These are phyloP conservation scores for Sanghuangporus baumii DNA, from an alignment of 1,284 basidiomycete genomes.

Conservation along the genomic window DNA sequence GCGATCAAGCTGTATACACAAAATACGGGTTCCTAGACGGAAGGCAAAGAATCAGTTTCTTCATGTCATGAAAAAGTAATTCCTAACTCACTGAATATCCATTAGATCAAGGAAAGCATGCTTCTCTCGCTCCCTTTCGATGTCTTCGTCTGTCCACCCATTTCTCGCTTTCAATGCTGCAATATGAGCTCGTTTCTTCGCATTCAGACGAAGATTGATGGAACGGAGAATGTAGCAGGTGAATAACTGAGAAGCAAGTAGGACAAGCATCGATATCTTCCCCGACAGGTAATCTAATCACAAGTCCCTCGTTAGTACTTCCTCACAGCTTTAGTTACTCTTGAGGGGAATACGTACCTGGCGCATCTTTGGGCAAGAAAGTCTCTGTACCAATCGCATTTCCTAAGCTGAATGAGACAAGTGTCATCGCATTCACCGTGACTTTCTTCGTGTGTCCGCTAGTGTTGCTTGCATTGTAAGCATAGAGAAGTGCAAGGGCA, in stretches of 20 bases:
- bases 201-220: constrained; percentile 51
- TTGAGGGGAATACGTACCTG: constrained; percentile 34
- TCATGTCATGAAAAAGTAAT: not conserved
- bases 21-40: constrained; percentile 34
- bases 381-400: constrained; percentile 61
- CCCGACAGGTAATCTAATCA: constrained; percentile 33
- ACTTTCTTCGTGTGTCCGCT: constrained; percentile 65
- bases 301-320: not conserved
- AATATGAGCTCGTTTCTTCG: constrained; percentile 39
- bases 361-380: constrained; percentile 58
- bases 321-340: not conserved
- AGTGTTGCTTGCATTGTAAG: constrained; percentile 63
- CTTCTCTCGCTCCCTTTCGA: constrained; percentile 49
- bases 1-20: constrained; percentile 39
- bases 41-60: not conserved
- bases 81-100: constrained; percentile 45
- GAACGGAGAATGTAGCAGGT: constrained; percentile 47
- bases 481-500: constrained; percentile 55
- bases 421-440: constrained; percentile 57
- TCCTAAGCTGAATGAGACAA: constrained; percentile 50
- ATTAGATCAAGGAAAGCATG: constrained; percentile 62
- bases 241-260: constrained; percentile 46
- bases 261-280: constrained; percentile 55
- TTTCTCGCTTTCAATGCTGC: constrained; percentile 39
- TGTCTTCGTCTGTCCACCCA: constrained; percentile 52